phyloP scores from a whole-genome alignment of 176 grass and related monocot genomes.

The Aechmea fasciata region DNA sequence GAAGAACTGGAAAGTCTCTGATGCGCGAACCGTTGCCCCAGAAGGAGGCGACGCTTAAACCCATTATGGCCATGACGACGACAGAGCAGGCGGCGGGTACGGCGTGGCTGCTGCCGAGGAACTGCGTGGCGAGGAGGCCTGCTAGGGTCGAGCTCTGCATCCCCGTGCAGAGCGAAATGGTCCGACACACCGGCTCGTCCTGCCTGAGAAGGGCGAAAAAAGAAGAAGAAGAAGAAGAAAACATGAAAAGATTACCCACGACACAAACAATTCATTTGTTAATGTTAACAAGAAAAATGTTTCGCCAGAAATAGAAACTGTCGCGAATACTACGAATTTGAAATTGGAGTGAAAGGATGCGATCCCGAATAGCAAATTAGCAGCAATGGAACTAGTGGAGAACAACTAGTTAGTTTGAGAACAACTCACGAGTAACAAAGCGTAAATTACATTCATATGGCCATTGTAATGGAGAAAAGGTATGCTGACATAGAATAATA shows the following conservation, averaged over 20 bases:
- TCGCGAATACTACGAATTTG: too few relatives aligned
- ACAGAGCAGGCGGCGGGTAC: slow-evolving; percentile 89
- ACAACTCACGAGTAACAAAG: too few relatives aligned
- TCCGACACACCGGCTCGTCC: slow-evolving; percentile 62
- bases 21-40: slow-evolving; percentile 68
- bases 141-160: slow-evolving; percentile 98
- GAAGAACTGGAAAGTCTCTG: slow-evolving; percentile 20
- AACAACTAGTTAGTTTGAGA: too few relatives aligned
- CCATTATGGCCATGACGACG: slow-evolving; percentile 84
- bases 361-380: too few relatives aligned
- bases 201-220: slow-evolving; percentile 34
- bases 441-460: background rate
- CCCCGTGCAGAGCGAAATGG: slow-evolving; percentile 83
- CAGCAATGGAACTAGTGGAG: too few relatives aligned
- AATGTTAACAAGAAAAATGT: too few relatives aligned
- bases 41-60: slow-evolving; percentile 71
- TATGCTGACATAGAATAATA: too few relatives aligned
- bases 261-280: too few relatives aligned
- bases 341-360: too few relatives aligned
- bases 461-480: background rate
- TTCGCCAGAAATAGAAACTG: too few relatives aligned
- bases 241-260: background rate
- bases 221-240: background rate
- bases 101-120: slow-evolving; percentile 75
- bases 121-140: slow-evolving; percentile 82